Evolutionary conservation across 2,329 filamentous ascomycete genomes (phyloP), one percentile per base, ranked within the genome.

Genomic region (Mycosphaerelloides madeirae): DNA sequence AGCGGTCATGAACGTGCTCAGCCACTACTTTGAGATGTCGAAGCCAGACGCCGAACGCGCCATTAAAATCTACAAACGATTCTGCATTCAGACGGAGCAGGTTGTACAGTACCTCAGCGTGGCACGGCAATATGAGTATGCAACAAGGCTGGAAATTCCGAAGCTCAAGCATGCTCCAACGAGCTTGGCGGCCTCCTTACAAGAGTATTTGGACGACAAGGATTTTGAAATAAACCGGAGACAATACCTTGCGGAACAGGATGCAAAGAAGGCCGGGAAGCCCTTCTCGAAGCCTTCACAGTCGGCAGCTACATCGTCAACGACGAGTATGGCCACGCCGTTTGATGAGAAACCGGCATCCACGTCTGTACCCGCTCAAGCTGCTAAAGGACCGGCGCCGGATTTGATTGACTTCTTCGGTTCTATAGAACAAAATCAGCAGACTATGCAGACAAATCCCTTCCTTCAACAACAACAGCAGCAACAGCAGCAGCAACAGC

Each of bases 11-110:
- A 96, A 95, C 67, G 88, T 98, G 48, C 73, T 98, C 45, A 88
- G 91, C 58, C 87, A 94, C 67, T 98, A 97, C 68, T 98, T 98
- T 60, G 93, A 98, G 70, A 91, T 98, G 85, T 96, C 93, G 39
- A 87, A 87, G 61, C 78, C 87, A 19, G 93, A 98, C 67, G 94
- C 93, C 47, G 88, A 96, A 65, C 80, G 90, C 52, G 89, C 93
- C 45, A 81, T 98, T 69, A 78, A 82, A 49, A 91, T 98, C 50
- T 98, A 98, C 69, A 87, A 90, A 63, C 85, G 78, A 13, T 98
- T 98, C 61, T 88, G 88, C 13, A 85, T 81, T 59, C 90, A 95
- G 66, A 98, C 93, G 6, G 90, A 97, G 57, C 81, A 84, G 53
- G 91, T 97, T 1, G 91, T 98, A 13, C 83, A 88, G 58, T 98